Evolutionary conservation across 2,329 filamentous ascomycete species (phyloP), one percentile per base, ranked within the genome.

Genomic region (Penicillium sp.): DNA sequence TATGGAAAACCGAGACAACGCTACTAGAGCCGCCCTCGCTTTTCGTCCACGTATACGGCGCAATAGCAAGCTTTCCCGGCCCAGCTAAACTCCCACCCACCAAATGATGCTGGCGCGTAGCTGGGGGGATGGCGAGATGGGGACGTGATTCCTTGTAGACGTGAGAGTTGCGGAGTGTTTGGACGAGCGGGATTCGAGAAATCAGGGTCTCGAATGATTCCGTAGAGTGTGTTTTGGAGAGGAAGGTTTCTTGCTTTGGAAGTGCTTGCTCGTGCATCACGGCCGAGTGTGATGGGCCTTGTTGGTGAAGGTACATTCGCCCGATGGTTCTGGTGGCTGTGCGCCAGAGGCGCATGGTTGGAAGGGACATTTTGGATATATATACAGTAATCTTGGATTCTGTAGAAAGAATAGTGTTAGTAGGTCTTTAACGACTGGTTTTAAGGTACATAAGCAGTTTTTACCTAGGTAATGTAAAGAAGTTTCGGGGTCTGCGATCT

Each of bases 21-120:
- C 43, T 55, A 46, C 57, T 58, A 1, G 47, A 26, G 27, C 38
- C 40, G 2, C 49, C 48, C 8, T 42, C 18, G 1, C 48, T 54
- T 0, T 60, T 54, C 6, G 56, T 55, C 58, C 61, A 67, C 53
- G 66, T 61, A 29, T 89, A 77, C 1, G 90, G 89, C 3, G 89
- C 87, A 0, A 94, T 84, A 1, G 80, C 79, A 52, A 97, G 79
- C 66, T 81, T 85, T 20, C 82, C 81, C 0, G 82, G 76, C 0
- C 89, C 89, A 28, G 84, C 64, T 13, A 97, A 75, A 18, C 85
- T 85, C 4, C 87, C 87, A 20, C 79, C 88, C 0, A 89, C 95
- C 46, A 97, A 76, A 67, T 86, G 94, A 60, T 86, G 80, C 1
- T 74, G 71, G 22, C 85, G 79, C 64, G 87, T 79, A 1, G 76